Evolutionary conservation across 345 rosid genomes (phyloP).

Genomic region (Anastatica hierochuntica): DNA sequence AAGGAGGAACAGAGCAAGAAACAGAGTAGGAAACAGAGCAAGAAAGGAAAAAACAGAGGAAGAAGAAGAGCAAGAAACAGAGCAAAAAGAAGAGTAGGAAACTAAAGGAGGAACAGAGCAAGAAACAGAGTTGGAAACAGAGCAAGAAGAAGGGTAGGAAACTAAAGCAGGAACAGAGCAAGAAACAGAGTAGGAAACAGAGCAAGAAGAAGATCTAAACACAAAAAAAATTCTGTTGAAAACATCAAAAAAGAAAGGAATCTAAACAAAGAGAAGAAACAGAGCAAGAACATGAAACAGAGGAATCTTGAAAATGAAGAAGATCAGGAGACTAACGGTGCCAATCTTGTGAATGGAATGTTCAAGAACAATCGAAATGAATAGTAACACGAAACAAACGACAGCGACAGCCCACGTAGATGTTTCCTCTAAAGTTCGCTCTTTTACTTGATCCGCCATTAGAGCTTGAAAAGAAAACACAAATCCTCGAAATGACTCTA

Average conservation of each 20-base stretch:
- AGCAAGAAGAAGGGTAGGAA: background rate
- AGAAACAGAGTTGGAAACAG: no score
- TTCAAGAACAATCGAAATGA: conserved; percentile 46
- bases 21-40: background rate
- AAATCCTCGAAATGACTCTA: no score
- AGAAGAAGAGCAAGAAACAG: background rate
- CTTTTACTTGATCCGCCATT: conserved; percentile 20
- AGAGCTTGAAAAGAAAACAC: background rate
- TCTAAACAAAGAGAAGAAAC: background rate
- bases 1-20: no score
- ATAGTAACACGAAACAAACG: conserved; percentile 55
- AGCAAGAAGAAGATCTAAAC: background rate
- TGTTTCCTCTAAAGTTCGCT: conserved; percentile 40
- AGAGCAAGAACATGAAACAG: conserved; percentile 42
- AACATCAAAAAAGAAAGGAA: no score
- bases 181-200: background rate
- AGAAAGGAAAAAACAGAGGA: background rate
- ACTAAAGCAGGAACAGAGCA: no score
- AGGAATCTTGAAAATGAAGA: background rate
- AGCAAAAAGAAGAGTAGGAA: no score
- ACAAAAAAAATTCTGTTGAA: background rate
- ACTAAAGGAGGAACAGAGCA: no score
- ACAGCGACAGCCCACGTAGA: conserved; percentile 89
- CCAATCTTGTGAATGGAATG: conserved; percentile 36
- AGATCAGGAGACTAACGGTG: conserved; percentile 6